Evolutionary conservation across 2,329 filamentous ascomycete species (phyloP), one percentile per base, ranked within the genome.

Genomic region (Didymella arachidicola): DNA sequence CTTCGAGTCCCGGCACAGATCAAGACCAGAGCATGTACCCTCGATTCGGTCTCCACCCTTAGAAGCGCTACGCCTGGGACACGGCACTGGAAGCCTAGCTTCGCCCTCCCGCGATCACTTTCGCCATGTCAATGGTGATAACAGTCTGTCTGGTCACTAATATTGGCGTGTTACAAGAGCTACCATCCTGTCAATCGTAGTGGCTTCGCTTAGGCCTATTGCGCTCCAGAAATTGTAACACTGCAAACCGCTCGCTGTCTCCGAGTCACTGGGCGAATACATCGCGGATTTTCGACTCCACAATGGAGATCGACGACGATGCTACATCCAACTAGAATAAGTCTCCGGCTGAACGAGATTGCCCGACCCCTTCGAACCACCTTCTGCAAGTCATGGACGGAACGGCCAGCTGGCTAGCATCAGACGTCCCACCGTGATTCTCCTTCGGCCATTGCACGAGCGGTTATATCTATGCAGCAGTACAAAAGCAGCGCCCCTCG

Each of bases 11-110:
- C 45, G 54, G 56, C 56, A 46, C 36, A 36, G 12, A 46, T 18
- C 18, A 45, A 19, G 36, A n/a, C 49, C 48, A 41, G 49, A 59
- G 41, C 32, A 59, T 59, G 56, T 34, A 49, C 29, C 49, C 22
- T 34, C 14, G 36, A 29, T 43, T 29, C 38, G 11, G 38, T 52
- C 49, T 57, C 29, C 36, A 18, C 48, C 29, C 29, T 30, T 30
- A 12, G 22, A 38, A 53, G 18, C 19, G 30, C 32, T 19, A 26
- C 27, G 39, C 42, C 42, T 6, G 8, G 7, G 18, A 22, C 7
- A 34, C 41, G 22, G 41, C 42, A 8, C 6, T 25, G n/a, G 11
- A 18, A 42, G 36, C 32, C 16, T 30, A 29, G 18, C 27, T n/a
- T 44, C 18, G 38, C 32, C 38, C 44, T 49, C 48, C 43, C 39